Evolutionary conservation across 176 grass and related monocot genomes (phyloP).

Genomic region (Pontederia crassipes): DNA sequence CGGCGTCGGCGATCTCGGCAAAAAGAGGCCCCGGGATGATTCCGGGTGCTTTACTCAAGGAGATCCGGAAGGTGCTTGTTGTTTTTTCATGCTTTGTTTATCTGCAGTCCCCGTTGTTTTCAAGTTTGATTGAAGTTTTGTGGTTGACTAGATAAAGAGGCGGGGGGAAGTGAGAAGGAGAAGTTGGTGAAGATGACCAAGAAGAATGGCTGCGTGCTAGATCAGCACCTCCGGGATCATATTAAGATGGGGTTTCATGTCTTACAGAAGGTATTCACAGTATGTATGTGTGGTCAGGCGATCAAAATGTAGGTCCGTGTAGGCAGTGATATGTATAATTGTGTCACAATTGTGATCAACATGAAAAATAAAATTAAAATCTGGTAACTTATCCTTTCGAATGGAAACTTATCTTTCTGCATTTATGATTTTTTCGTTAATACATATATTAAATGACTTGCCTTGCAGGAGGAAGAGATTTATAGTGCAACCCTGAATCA

Average conservation of each 20-base stretch:
- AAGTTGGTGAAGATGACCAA: conserved; percentile 72
- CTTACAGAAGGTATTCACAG: conserved; percentile 44
- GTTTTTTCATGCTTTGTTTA: not conserved
- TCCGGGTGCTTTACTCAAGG: not conserved
- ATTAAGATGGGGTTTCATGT: conserved; percentile 81
- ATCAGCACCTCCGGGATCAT: conserved; percentile 55
- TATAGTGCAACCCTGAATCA: conserved; percentile 93
- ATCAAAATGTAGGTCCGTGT: conserved; percentile 10
- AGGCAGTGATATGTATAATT: not conserved
- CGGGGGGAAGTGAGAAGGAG: conserved; percentile 47
- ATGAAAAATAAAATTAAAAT: no score
- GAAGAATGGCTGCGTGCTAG: conserved; percentile 73
- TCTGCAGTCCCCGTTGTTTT: not conserved
- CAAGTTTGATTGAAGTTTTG: not conserved
- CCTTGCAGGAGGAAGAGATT: conserved; percentile 70
- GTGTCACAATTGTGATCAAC: no score
- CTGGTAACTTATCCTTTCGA: not conserved
- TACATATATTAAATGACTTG: conserved; percentile 12
- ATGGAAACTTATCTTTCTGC: not conserved
- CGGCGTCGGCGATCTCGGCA: conserved; percentile 6
- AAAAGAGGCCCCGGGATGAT: conserved; percentile 25
- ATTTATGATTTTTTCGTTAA: conserved; percentile 10
- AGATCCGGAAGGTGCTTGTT: not conserved
- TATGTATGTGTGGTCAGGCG: not conserved
- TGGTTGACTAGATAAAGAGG: conserved; percentile 15